Conservation (phyloP, 148 eudicot species). For the Cornus controversa region DNA sequence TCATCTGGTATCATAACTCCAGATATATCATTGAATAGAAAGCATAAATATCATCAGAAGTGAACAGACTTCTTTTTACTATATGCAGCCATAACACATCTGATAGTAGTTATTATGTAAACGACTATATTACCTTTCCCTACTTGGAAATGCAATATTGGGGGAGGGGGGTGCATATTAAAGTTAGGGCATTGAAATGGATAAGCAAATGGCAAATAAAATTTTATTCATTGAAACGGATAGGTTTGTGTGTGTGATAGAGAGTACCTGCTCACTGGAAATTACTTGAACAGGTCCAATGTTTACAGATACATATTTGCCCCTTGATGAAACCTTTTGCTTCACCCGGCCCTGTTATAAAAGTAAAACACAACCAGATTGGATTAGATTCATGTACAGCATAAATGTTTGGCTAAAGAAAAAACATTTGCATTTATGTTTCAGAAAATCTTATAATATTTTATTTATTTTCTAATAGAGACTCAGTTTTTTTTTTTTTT, state of each 20-base stretch:
- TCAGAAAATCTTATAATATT: neutral
- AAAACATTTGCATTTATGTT: neutral
- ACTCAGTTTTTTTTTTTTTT: neutral
- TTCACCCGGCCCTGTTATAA: conserved; percentile 65
- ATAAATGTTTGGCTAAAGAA: neutral
- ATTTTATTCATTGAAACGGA: neutral
- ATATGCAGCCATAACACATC: neutral
- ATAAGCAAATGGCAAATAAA: neutral
- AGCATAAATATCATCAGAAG: neutral
- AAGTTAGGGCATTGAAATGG: neutral
- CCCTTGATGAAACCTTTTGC: conserved; percentile 81
- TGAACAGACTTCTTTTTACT: neutral
- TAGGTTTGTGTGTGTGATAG: neutral
- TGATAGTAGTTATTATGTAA: neutral
- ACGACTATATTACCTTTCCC: neutral
- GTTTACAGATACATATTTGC: conserved; percentile 92
- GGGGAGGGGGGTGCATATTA: neutral
- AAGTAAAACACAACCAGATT: neutral
- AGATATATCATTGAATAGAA: too few relatives aligned
- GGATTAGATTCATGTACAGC: neutral
- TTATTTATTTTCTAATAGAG: neutral
- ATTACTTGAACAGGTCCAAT: conserved; percentile 88
- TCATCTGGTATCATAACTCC: too few relatives aligned
- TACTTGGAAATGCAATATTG: neutral
- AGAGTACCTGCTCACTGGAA: conserved; percentile 87